These are phyloP conservation scores for Potentilla sterilis DNA, from an alignment of 306 rosid species.

Conservation along the genomic window DNA sequence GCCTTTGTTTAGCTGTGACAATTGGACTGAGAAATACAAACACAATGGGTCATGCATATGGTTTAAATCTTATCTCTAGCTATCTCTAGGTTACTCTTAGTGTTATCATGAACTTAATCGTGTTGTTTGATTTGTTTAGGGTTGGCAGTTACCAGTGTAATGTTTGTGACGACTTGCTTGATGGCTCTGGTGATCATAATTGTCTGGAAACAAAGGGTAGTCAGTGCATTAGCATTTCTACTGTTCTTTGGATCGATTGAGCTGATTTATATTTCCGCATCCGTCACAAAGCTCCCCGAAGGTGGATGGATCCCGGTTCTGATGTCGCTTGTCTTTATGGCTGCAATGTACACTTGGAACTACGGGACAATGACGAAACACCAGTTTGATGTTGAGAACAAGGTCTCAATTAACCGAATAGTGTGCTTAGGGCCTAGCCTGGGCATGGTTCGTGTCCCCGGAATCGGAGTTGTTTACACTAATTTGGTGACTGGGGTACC, in stretches of 20 bases:
- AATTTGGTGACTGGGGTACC: constrained; percentile 53
- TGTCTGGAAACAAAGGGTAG: constrained; percentile 58
- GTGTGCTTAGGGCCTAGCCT: constrained; percentile 56
- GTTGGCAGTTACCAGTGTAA: constrained; percentile 54
- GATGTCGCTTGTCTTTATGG: constrained; percentile 41
- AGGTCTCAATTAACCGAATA: constrained; percentile 52
- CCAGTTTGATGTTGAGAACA: constrained; percentile 64
- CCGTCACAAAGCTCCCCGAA: constrained; percentile 49
- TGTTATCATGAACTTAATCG: constrained; percentile 16
- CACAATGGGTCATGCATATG: constrained; percentile 71
- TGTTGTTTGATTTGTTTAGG: constrained; percentile 46
- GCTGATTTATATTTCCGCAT: constrained; percentile 60
- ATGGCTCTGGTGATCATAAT: constrained; percentile 62
- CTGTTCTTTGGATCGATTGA: constrained; percentile 60
- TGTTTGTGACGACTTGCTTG: constrained; percentile 76
- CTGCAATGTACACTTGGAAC: constrained; percentile 62
- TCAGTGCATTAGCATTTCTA: constrained; percentile 43
- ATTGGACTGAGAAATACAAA: constrained; percentile 62
- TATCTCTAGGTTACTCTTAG: background rate
- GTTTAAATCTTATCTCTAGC: constrained; percentile 29
- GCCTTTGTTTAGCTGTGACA: constrained; percentile 62
- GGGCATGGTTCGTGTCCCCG: constrained; percentile 64
- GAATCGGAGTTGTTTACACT: constrained; percentile 58
- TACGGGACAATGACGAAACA: constrained; percentile 68
- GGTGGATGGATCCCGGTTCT: constrained; percentile 69